These are phyloP conservation scores for Brassica hybrid DNA, from an alignment of 441 rosid species.

Conservation along the genomic window DNA sequence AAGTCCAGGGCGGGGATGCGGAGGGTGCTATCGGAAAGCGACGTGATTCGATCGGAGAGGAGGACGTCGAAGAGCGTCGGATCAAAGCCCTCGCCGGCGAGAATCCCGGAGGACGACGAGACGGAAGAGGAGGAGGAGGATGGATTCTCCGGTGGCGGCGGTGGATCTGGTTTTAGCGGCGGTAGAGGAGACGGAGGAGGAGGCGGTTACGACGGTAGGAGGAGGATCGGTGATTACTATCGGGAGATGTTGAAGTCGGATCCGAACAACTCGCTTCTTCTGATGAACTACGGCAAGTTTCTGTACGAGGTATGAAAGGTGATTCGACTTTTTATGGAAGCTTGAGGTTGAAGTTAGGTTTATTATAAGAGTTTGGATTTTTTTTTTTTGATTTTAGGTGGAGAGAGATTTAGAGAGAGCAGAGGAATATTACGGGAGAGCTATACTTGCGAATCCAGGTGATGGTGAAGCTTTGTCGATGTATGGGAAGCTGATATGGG, in stretches of 20 bases:
- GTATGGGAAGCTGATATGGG: constrained; percentile 90
- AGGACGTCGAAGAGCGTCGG: constrained; percentile 35
- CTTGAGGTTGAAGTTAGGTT: not conserved
- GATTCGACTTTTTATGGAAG: not conserved
- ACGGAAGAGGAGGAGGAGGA: constrained; percentile 45
- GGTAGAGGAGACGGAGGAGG: constrained; percentile 31
- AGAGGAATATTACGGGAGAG: constrained; percentile 81
- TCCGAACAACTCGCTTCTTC: constrained; percentile 65
- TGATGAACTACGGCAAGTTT: constrained; percentile 78
- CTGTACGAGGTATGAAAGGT: constrained; percentile 63
- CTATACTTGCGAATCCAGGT: constrained; percentile 75
- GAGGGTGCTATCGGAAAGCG: constrained; percentile 54
- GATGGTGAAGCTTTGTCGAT: constrained; percentile 78
- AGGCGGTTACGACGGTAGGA: constrained; percentile 42
- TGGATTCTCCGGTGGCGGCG: constrained; percentile 43
- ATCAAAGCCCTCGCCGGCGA: constrained; percentile 43
- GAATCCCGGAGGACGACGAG: constrained; percentile 45
- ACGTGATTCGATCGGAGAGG: constrained; percentile 42
- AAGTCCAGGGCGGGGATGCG: constrained; percentile 46
- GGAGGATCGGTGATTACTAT: constrained; percentile 69
- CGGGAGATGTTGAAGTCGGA: constrained; percentile 61
- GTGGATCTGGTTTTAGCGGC: constrained; percentile 47
- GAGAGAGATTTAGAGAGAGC: constrained; percentile 72
- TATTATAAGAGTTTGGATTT: not conserved
- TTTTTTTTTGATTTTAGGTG: constrained; percentile 47